Evolutionary conservation across 768 basidiomycete genomes (phyloP).

Genomic region (Auriculariales sp.): DNA sequence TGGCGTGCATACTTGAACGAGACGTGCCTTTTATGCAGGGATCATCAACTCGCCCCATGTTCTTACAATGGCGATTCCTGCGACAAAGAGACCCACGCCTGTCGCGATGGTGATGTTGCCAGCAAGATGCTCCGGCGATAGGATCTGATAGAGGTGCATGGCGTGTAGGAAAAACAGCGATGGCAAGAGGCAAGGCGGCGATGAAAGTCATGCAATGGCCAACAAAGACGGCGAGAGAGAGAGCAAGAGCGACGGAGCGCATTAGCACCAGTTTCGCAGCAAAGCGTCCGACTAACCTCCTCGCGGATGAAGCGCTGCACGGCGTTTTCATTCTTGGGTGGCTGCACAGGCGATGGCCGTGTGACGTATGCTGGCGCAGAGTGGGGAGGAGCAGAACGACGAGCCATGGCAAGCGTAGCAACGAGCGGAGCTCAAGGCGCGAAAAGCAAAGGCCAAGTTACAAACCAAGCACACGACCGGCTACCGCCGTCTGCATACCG

Average conservation of each 20-base stretch:
- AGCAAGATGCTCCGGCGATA: slow-evolving; percentile 55
- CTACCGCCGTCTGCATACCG: slow-evolving; percentile 14
- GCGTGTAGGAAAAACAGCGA: too few relatives aligned
- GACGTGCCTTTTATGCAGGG: slow-evolving; percentile 43
- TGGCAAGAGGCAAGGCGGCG: too few relatives aligned
- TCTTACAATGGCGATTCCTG: slow-evolving; percentile 54
- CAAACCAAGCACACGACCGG: slow-evolving; percentile 14
- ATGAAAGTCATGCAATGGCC: too few relatives aligned
- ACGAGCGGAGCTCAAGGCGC: too few relatives aligned
- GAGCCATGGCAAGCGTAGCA: too few relatives aligned
- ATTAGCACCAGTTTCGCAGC: too few relatives aligned
- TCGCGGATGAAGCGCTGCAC: slow-evolving; percentile 42
- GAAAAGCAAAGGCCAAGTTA: too few relatives aligned
- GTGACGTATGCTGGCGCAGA: slow-evolving; percentile 41
- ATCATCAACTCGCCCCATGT: slow-evolving; percentile 70
- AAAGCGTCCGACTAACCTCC: slow-evolving; percentile 25
- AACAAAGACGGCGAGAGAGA: not conserved
- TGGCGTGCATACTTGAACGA: too few relatives aligned
- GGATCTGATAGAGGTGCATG: too few relatives aligned
- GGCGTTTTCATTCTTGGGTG: slow-evolving; percentile 41
- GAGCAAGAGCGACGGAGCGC: not conserved
- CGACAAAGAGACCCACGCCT: slow-evolving; percentile 51
- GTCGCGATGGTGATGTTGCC: slow-evolving; percentile 63
- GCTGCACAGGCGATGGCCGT: slow-evolving; percentile 7
- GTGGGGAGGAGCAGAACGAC: slow-evolving; percentile 44